Evolutionary conservation across 2,329 filamentous ascomycete genomes (phyloP).

Genomic region (Colletotrichum sp.): DNA sequence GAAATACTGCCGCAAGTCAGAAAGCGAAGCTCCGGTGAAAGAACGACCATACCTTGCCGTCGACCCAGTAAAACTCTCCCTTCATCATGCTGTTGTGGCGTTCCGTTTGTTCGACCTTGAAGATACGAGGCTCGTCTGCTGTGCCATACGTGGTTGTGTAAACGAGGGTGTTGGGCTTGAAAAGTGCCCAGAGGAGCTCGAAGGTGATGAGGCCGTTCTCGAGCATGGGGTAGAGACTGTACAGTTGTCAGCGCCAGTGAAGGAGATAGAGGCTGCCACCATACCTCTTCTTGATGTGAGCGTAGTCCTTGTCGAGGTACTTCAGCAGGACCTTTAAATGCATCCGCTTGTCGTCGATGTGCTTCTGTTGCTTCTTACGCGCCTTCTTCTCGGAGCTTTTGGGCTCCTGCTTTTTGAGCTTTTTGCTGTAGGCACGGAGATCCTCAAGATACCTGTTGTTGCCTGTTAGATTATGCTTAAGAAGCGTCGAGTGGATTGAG

Average conservation of each 20-base stretch:
- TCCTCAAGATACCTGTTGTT: conserved; percentile 74
- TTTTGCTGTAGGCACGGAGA: conserved; percentile 67
- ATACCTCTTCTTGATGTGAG: conserved; percentile 70
- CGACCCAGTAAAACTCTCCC: conserved; percentile 77
- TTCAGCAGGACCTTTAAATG: conserved; percentile 76
- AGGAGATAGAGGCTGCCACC: neutral
- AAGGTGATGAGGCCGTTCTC: conserved; percentile 87
- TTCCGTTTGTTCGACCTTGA: conserved; percentile 79
- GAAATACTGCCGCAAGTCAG: conserved; percentile 61
- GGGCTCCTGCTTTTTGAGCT: conserved; percentile 63
- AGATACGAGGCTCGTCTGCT: conserved; percentile 77
- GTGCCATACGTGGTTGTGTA: conserved; percentile 81
- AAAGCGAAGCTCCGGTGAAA: neutral
- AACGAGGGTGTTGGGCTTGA: conserved; percentile 83
- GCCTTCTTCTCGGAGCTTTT: conserved; percentile 56
- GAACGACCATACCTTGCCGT: conserved; percentile 56
- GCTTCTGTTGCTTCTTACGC: conserved; percentile 65
- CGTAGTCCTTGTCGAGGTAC: conserved; percentile 84
- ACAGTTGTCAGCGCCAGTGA: neutral
- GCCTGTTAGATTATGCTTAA: neutral
- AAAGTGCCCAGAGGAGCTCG: conserved; percentile 86
- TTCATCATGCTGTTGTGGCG: conserved; percentile 73
- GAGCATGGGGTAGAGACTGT: conserved; percentile 77
- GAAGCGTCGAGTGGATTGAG: neutral
- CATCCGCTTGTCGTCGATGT: conserved; percentile 60